Evolutionary conservation across 495 filamentous ascomycete genomes (phyloP).

Genomic region (Tetracladium setigerum): DNA sequence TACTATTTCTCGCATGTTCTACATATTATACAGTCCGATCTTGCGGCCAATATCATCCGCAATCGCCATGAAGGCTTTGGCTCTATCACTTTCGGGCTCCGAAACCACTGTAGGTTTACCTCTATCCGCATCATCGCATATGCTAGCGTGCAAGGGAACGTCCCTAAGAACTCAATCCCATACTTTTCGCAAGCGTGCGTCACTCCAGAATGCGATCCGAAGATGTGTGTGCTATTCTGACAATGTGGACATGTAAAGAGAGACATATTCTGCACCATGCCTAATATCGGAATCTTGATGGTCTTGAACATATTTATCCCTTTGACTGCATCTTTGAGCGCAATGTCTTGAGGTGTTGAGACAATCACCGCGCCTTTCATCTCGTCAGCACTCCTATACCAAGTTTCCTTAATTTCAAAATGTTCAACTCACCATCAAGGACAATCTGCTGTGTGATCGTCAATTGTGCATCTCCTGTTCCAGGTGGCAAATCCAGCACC

Average conservation of each 20-base stretch:
- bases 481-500: slow-evolving; percentile 86
- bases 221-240: slow-evolving; percentile 65
- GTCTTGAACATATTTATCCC: slow-evolving; percentile 89
- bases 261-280: slow-evolving; percentile 96
- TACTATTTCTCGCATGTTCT: background rate
- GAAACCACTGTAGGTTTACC: slow-evolving; percentile 89
- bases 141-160: slow-evolving; percentile 78
- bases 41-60: slow-evolving; percentile 53
- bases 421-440: slow-evolving; percentile 55
- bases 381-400: background rate
- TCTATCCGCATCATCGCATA: slow-evolving; percentile 82
- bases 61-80: slow-evolving; percentile 63
- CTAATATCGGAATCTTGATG: slow-evolving; percentile 64
- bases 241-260: slow-evolving; percentile 79
- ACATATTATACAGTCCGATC: slow-evolving; percentile 21
- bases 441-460: slow-evolving; percentile 87
- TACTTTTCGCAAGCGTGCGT: slow-evolving; percentile 52
- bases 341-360: slow-evolving; percentile 87
- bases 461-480: slow-evolving; percentile 90
- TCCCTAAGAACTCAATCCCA: slow-evolving; percentile 72
- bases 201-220: slow-evolving; percentile 43
- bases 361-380: slow-evolving; percentile 70
- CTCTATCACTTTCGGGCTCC: slow-evolving; percentile 65
- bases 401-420: background rate
- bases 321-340: slow-evolving; percentile 79